Evolutionary conservation across 2,329 filamentous ascomycete species (phyloP).

Genomic region (Herpomyces periplanetae): DNA sequence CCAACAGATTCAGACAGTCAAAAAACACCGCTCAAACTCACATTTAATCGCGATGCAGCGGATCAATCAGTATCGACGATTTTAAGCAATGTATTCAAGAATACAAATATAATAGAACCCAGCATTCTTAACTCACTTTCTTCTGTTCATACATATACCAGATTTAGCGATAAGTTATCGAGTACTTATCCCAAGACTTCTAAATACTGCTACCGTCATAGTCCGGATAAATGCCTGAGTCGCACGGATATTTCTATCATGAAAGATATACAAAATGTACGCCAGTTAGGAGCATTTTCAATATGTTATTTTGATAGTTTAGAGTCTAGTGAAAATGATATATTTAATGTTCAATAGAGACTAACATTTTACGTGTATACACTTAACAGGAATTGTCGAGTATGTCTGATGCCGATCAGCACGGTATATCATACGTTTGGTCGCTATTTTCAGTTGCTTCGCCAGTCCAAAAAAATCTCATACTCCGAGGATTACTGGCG

Average conservation of each 20-base stretch:
- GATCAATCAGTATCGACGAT: too few species aligned
- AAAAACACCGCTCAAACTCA: too few species aligned
- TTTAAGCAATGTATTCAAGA: too few species aligned
- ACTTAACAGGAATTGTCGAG: conserved; percentile 28
- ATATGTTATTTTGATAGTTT: neutral
- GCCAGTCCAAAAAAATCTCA: conserved; percentile 64
- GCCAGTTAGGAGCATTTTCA: neutral
- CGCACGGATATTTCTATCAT: conserved; percentile 84
- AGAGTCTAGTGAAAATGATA: neutral
- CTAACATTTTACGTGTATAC: conserved; percentile 4
- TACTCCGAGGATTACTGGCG: conserved; percentile 78
- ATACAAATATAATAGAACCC: too few species aligned
- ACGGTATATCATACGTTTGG: conserved; percentile 90
- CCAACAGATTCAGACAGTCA: too few species aligned
- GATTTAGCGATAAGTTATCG: too few species aligned
- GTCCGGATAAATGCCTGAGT: conserved; percentile 68
- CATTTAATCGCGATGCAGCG: too few species aligned
- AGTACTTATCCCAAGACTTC: too few species aligned
- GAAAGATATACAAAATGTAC: conserved; percentile 58
- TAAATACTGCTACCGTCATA: conserved; percentile 78
- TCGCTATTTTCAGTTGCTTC: conserved; percentile 85
- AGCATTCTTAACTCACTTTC: too few species aligned
- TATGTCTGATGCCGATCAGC: conserved; percentile 46
- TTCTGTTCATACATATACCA: too few species aligned
- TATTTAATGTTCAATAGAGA: conserved; percentile 1